Evolutionary conservation across 108 stramenopile genomes (phyloP), one percentile per base, ranked within the genome.

Genomic region (Fragilariopsis cylindrus): DNA sequence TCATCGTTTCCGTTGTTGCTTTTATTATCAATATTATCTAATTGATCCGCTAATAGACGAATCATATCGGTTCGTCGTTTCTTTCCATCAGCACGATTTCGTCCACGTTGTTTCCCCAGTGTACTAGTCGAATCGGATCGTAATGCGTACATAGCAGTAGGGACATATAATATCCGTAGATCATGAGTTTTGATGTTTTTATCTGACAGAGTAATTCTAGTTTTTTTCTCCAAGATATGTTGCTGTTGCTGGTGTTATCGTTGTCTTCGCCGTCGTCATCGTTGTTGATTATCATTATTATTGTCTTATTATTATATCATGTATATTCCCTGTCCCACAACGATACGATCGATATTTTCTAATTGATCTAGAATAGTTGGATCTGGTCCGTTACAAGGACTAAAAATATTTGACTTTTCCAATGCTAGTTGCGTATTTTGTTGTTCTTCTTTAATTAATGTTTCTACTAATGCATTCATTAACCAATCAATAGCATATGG

Each of bases 131-230:
- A 88, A 48, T 84, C 69, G 7, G 79, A 70, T 9, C 88, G 86
- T 1, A 90, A 55, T 9, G 95, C 95, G 75, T 96, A 96, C 89
- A 92, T 88, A 8, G 95, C 95, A 4, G 95, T 94, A 7, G 95
- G 95, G 60, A 96, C 86, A 75, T 94, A 96, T 19, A 92, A n/a
- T 9, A 96, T 8, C 56, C 88, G 82, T 12, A 92, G 44, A 8
- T 85, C 69, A 73, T 49, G 3, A 4, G 8, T 46, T 11, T 60
- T 11, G 58, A 30, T 19, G 40, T 5, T 40, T 60, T 60, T 6
- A 44, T 63, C 9, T 44, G 43, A 44, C 62, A 63, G 42, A 45
- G 15, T 8, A 30, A 13, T 12, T 41, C 43, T 30, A 12, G 30
- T 12, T 4, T 58, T 48, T 18, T 62, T 30, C 71, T 70, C 69